These are phyloP conservation scores for Alternaria sp. DNA, from an alignment of 2,329 filamentous ascomycete species.

Conservation along the genomic window DNA sequence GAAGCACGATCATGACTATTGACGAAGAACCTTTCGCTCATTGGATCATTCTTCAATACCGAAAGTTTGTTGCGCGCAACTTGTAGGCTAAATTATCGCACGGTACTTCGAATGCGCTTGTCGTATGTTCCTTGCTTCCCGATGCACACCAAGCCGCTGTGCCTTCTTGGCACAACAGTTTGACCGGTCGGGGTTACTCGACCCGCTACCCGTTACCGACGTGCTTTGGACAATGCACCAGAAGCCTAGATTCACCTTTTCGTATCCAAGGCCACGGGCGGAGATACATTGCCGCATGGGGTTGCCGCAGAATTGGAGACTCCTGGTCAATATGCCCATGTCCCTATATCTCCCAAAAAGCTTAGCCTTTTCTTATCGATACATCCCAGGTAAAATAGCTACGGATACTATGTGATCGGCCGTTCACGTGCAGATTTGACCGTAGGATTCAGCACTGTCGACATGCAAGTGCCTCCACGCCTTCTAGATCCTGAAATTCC, in stretches of 20 bases:
- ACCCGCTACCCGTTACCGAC: slow-evolving; percentile 1
- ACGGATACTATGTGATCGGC: not conserved
- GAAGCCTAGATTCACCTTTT: not conserved
- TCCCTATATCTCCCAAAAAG: not conserved
- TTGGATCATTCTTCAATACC: not conserved
- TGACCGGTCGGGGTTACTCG: not conserved
- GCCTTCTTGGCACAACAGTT: not conserved
- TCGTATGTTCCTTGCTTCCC: slow-evolving; percentile 1
- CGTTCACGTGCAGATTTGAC: not conserved
- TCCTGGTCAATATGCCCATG: not conserved
- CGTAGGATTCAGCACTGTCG: not conserved
- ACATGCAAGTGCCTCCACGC: not conserved
- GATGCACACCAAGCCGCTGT: not conserved
- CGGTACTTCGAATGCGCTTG: not conserved
- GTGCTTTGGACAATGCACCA: not conserved
- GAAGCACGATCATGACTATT: not conserved
- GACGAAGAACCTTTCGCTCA: not conserved
- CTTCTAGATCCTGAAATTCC: not conserved
- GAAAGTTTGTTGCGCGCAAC: not conserved
- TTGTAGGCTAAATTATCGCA: not conserved
- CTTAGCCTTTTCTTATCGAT: not conserved
- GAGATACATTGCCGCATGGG: not conserved
- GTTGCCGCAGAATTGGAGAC: not conserved
- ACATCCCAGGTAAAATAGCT: not conserved
- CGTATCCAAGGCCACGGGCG: not conserved